Evolutionary conservation across 169 alveolate species (phyloP), one percentile per base, ranked within the genome.

Genomic region (Eimeria sp.): DNA sequence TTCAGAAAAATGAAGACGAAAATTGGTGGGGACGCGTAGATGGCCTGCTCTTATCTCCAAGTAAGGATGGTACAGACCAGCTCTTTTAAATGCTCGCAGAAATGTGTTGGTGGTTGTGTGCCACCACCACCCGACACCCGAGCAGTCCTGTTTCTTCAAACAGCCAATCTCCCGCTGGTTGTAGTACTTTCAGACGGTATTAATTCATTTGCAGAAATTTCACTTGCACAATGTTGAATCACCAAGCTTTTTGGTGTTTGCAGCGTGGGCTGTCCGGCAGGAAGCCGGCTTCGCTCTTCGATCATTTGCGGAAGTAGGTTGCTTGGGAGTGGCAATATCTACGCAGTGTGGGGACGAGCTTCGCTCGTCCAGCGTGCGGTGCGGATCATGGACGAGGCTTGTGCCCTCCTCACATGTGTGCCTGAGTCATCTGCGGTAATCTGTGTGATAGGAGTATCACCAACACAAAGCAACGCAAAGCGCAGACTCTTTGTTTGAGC

Each of bases 181-280:
- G 23, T 37, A 71, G 80, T 33, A 37, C 14, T 33, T 66, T 43
- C 76, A 71, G 1, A 33, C 30, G 23, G 16, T 33, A 14, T 6
- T 6, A 16, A 25, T 13, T 33, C n/a, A 18, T 6, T 71, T 71
- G 13, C n/a, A 40, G 43, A 30, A n/a, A 8, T 11, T 56, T 58
- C 54, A 33, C 74, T 33, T 83, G 77, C 60, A 54, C 64, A 83
- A 27, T 30, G 33, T n/a, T 33, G 77, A n/a, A 2, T 20, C 76
- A 30, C 18, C 30, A 16, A 37, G 23, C 8, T 25, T 60, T 85
- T 77, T 16, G 91, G 56, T 11, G 72, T 60, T 46, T 87, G 94
- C 94, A 87, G 94, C 94, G 23, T 87, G 94, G 94, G 94, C 94
- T 13, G 94, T 87, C 54, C 82, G 94, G 33, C 94, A 87, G 68